These are phyloP conservation scores for Agaricus subrufescens DNA, from an alignment of 768 basidiomycete species.

Conservation along the genomic window DNA sequence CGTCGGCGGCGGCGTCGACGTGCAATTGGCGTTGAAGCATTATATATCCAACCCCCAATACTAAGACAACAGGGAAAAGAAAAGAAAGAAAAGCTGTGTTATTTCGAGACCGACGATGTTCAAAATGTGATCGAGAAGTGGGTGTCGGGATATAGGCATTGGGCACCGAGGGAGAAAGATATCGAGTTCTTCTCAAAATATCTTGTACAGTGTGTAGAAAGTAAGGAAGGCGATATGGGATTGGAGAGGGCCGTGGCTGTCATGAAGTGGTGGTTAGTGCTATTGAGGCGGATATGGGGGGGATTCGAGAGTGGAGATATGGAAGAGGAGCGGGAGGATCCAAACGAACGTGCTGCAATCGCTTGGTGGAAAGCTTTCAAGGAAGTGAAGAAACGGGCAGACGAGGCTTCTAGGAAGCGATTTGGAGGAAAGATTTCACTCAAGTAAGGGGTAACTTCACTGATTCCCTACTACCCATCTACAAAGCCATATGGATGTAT, in stretches of 20 bases:
- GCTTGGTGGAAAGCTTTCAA: constrained; percentile 84
- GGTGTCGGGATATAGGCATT: constrained; percentile 59
- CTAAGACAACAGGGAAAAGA: constrained; percentile 56
- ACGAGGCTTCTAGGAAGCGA: constrained; percentile 55
- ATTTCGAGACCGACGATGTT: constrained; percentile 67
- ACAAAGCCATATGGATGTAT: too few relatives aligned
- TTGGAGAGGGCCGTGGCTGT: constrained; percentile 67
- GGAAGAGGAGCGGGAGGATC: constrained; percentile 26
- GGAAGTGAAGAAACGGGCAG: constrained; percentile 63
- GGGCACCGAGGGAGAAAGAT: constrained; percentile 69
- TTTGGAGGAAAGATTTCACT: constrained; percentile 72
- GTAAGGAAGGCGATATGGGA: constrained; percentile 49
- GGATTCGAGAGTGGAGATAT: constrained; percentile 44
- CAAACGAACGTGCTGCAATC: constrained; percentile 36
- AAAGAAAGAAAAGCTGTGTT: constrained; percentile 51
- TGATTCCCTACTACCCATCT: too few relatives aligned
- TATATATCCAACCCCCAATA: constrained; percentile 41
- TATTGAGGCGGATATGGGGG: constrained; percentile 63
- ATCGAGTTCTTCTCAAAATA: constrained; percentile 72
- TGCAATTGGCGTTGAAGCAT: constrained; percentile 43
- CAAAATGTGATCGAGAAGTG: constrained; percentile 69
- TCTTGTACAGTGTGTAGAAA: constrained; percentile 62
- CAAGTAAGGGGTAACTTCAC: constrained; percentile 29
- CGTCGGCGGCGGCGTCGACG: constrained; percentile 43
- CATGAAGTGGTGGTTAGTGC: constrained; percentile 78